These are phyloP conservation scores for Aegilops longissima DNA, from an alignment of 176 grass and related monocot genomes.

Conservation along the genomic window DNA sequence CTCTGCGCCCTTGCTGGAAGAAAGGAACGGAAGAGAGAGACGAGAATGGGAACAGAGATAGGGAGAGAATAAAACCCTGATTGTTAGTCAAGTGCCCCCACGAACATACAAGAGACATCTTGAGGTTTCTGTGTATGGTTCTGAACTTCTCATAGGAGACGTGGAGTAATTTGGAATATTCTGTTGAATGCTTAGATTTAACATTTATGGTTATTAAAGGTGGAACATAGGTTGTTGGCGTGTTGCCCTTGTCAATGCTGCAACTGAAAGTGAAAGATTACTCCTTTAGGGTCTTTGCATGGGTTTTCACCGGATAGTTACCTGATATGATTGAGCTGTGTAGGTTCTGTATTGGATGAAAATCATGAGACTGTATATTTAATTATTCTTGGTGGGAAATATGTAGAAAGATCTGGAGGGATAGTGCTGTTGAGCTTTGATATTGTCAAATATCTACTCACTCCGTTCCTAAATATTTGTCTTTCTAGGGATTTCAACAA, in stretches of 20 bases:
- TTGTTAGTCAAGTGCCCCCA: too few species aligned
- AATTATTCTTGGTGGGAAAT: constrained; percentile 11
- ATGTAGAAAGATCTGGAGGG: background rate
- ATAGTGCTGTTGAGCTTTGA: constrained; percentile 17
- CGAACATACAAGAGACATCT: background rate
- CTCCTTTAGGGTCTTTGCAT: background rate
- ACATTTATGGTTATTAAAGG: background rate
- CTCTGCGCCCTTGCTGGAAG: background rate
- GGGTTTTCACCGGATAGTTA: background rate
- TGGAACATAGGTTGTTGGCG: background rate
- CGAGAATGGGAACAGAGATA: too few species aligned
- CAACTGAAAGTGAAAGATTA: background rate
- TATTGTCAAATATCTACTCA: constrained; percentile 2
- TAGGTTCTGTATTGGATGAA: background rate
- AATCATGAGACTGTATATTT: constrained; percentile 3
- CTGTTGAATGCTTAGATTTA: background rate
- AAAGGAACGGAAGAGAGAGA: too few species aligned
- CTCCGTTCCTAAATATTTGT: too few species aligned
- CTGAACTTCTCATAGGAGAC: background rate
- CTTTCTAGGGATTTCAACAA: too few species aligned
- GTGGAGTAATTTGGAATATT: background rate
- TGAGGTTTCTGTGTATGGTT: background rate
- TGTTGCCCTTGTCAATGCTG: background rate
- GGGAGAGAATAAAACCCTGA: too few species aligned
- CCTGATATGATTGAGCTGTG: background rate